Evolutionary conservation across 225 moss, liverwort and hornwort genomes (phyloP), one percentile per base, ranked within the genome.

Genomic region (Pseudisothecium myosuroides): DNA sequence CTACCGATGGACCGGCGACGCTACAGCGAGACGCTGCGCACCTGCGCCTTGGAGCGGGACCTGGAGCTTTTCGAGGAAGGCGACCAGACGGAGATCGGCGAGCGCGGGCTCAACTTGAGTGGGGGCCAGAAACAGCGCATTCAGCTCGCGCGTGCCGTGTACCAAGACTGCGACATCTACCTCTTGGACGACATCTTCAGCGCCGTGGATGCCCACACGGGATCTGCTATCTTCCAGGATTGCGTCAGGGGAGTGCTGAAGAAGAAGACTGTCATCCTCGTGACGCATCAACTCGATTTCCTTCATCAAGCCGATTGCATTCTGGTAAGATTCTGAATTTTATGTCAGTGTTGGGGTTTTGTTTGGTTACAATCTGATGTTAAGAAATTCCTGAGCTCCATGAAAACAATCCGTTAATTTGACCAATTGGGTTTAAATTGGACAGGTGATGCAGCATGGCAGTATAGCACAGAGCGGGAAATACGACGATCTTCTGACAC

Each of bases 41-140:
- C 82, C 47, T 98, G 98, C 55, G 91, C 97, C 23, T 88, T 98
- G 32, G 93, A 93, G 87, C 95, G 95, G 68, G 97, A 98, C 81
- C 76, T 98, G 80, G 94, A 91, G 88, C 80, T 95, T 14, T 88
- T 94, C 37, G 94, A 91, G 81, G 82, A 92, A 43, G 94, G 91
- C n/a, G 94, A 92, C 76, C 90, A 96, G 87, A 99, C 98, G 2
- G 89, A 95, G 86, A 96, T 99, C 79, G 98, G 96, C 24, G 97
- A 97, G 90, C 94, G 98, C 20, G 98, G 97, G n/a, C 90, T 99
- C 26, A 97, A 99, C 81, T 88, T 99, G 90, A 99, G 97, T 58
- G 98, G 96, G 36, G 96, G 97, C 31, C 97, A 97, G 87, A 99
- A 99, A 87, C 98, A 99, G 77, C 96, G 98, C 76, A 91, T 97